Evolutionary conservation across 1,139 yeast genomes (phyloP).

Genomic region (Pichia sp.): DNA sequence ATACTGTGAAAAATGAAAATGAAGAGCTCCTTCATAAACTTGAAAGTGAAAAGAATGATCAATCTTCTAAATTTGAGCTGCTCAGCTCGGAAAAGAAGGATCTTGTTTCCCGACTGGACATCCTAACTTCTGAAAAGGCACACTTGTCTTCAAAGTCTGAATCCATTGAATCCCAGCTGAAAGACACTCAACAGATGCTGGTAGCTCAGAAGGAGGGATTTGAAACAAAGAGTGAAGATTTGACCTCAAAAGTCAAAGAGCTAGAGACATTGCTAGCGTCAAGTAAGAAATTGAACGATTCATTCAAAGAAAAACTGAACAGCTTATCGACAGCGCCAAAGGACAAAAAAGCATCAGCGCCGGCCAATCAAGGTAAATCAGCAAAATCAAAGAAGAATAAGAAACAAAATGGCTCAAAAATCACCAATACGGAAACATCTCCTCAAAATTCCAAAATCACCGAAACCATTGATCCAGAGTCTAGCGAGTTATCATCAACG

Average conservation of each 20-base stretch:
- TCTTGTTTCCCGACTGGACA: no score
- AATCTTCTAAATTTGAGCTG: no score
- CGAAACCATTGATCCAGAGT: constrained; percentile 13
- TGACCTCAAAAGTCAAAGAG: constrained; percentile 5
- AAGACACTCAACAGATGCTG: background rate
- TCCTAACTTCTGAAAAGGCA: no score
- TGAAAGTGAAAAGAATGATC: no score
- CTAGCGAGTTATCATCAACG: constrained; percentile 8
- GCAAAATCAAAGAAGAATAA: constrained; percentile 4
- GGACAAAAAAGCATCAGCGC: constrained; percentile 1
- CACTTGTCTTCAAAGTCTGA: no score
- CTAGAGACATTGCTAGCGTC: constrained; percentile 16
- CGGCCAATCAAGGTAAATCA: background rate
- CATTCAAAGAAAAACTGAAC: constrained; percentile 20
- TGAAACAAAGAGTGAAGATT: background rate
- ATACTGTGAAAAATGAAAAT: no score
- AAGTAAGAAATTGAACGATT: constrained; percentile 14
- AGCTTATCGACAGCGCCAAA: constrained; percentile 13
- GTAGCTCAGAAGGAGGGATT: background rate
- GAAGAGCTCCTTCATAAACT: no score
- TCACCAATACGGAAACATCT: background rate
- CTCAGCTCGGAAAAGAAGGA: no score
- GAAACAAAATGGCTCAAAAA: constrained; percentile 7
- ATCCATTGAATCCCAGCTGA: background rate
- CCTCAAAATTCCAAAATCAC: background rate